Percentiles rank a stretch among this genome's conserved stretches.
phyloP scores from a whole-genome alignment of 129 eudicot genomes.

The Calendula officinalis region DNA sequence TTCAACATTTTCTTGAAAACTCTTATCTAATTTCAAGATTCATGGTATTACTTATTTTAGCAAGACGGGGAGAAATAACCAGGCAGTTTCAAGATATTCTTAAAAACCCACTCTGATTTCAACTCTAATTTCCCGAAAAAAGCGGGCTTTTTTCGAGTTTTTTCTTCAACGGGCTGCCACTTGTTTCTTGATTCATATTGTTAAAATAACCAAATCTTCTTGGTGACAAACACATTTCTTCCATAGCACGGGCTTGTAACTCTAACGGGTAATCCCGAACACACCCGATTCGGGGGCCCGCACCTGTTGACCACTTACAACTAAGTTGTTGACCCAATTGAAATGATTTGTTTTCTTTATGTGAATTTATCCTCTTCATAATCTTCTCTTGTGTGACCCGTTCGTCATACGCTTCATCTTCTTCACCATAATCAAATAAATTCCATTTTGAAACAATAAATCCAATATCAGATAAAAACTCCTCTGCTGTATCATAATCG shows the following conservation, averaged over 20 bases:
- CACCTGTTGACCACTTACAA: conserved; percentile 80
- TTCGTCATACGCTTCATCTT: conserved; percentile 44
- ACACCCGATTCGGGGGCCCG: conserved; percentile 84
- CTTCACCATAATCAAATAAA: conserved; percentile 61
- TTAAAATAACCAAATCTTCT: conserved; percentile 26
- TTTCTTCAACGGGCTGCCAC: conserved; percentile 33
- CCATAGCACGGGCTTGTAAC: conserved; percentile 60
- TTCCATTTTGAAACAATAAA: conserved; percentile 53
- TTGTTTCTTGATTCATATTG: conserved; percentile 27
- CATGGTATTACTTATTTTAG: conserved; percentile 3
- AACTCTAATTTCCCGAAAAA: conserved; percentile 23
- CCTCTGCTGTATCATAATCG: conserved; percentile 73
- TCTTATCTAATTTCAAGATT: conserved; percentile 22
- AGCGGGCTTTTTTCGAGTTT: conserved; percentile 40
- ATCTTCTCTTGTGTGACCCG: conserved; percentile 57
- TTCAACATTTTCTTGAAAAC: conserved; percentile 24
- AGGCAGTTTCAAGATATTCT: conserved; percentile 4
- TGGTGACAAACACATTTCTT: conserved; percentile 71
- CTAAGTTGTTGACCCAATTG: conserved; percentile 59
- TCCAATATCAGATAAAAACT: conserved; percentile 48
- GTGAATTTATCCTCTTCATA: conserved; percentile 60
- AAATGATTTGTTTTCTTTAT: conserved; percentile 56
- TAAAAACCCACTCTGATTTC: not conserved
- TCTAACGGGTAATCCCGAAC: conserved; percentile 77
- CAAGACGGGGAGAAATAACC: too few relatives aligned